Conservation (phyloP, 768 basidiomycete species). For the Panellus pusillus region DNA sequence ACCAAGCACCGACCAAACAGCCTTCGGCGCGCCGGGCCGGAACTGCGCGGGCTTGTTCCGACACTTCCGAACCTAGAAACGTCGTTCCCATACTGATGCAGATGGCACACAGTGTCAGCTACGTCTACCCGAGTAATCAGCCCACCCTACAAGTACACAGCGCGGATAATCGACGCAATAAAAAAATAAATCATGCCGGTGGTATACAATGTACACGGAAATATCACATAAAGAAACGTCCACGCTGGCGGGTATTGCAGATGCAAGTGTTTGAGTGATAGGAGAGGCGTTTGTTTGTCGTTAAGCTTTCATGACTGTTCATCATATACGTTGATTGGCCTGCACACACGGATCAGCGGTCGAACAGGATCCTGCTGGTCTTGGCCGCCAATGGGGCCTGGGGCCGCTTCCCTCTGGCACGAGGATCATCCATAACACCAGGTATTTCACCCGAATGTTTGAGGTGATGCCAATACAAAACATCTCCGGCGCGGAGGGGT, state of each 20-base stretch:
- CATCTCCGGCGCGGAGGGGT: slow-evolving; percentile 56
- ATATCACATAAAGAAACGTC: background rate
- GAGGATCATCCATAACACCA: slow-evolving; percentile 60
- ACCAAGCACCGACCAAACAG: too few relatives aligned
- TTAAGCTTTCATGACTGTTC: slow-evolving; percentile 13
- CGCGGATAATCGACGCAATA: slow-evolving; percentile 12
- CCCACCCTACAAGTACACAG: slow-evolving; percentile 10
- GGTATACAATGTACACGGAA: slow-evolving; percentile 19
- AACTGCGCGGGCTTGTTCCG: too few relatives aligned
- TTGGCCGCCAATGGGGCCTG: slow-evolving; percentile 18
- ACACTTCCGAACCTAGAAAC: too few relatives aligned
- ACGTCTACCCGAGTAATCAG: background rate
- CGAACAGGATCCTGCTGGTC: slow-evolving; percentile 24
- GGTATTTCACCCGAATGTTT: slow-evolving; percentile 68
- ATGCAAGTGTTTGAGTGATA: slow-evolving; percentile 6
- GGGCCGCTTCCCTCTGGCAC: slow-evolving; percentile 40
- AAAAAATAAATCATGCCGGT: slow-evolving; percentile 3
- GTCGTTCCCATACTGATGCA: too few relatives aligned
- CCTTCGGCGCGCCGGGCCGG: too few relatives aligned
- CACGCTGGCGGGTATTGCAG: background rate
- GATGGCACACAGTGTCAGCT: too few relatives aligned
- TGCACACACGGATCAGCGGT: slow-evolving; percentile 45
- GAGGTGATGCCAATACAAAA: slow-evolving; percentile 78
- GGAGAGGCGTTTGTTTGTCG: background rate
- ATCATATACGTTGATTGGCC: slow-evolving; percentile 45